Base-by-base conservation (phyloP, 148 eudicot genomes). In the Camellia japonica region DNA sequence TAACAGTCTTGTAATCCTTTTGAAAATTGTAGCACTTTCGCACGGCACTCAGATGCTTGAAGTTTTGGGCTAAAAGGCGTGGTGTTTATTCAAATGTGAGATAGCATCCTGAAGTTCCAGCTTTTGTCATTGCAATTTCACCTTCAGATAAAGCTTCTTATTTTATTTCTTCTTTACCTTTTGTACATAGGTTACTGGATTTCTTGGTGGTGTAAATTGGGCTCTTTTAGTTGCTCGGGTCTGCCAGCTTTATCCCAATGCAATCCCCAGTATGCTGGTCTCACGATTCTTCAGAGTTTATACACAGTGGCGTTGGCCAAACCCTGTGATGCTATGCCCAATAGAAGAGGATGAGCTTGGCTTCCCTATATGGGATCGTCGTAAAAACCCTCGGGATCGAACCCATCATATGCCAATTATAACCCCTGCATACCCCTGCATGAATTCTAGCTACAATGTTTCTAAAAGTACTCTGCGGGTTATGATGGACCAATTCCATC, bases 361-460 rank as follows among this genome's bases (percentile, higher is more conserved):
- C 18, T 84, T 89, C 77, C 86, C 89, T 3, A 83, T 87, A 4
- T 89, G 91, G 91, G 88, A 89, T 73, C 89, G 89, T 63, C 81
- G 89, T 18, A 86, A 81, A 75, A 84, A 89, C 71, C 83, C 74
- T 78, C 80, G 84, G 69, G 91, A 89, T 75, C 65, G 89, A 18
- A 64, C 75, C 52, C 91, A 89, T 83, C 83, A 81, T 64, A 89
- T 89, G 91, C 91, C 91, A 42, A 89, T 89, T 56, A 89, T 89
- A 80, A 89, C 89, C 61, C 91, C 91, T 16, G 87, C 89, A 60
- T 89, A 86, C 77, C 91, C 91, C 44, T 86, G 83, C 61, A 89
- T 89, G 91, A 89, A 89, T 83, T 89, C 91, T 75, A 89, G 91
- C 81, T 89, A 89, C 73, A 88, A 88, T 79, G 91, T 88, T 3